Percentiles rank a stretch among this genome's conserved stretches.
Evolutionary conservation across 2,329 filamentous ascomycete species (phyloP).

Genomic region (Colletotrichum trifolii): DNA sequence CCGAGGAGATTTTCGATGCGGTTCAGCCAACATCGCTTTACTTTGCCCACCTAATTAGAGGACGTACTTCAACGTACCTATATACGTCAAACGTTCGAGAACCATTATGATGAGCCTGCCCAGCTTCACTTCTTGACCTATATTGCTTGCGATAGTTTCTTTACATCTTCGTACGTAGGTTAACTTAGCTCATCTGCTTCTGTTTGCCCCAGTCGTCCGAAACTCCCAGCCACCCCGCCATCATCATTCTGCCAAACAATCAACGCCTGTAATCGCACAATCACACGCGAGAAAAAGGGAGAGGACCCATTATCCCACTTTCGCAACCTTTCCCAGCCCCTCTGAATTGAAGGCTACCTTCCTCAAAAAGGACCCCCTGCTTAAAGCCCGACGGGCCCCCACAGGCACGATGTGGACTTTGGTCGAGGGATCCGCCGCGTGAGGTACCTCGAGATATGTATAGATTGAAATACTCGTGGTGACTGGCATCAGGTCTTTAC

Average conservation of each 20-base stretch:
- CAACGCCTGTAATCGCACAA: constrained; percentile 10
- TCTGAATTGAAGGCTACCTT: constrained; percentile 12
- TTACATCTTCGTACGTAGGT: not conserved
- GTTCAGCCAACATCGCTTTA: not conserved
- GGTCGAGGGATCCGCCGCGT: too few species aligned
- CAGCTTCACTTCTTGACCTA: constrained; percentile 7
- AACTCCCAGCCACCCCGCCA: constrained; percentile 30
- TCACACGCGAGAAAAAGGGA: not conserved
- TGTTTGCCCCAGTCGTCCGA: not conserved
- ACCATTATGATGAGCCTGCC: constrained; percentile 5
- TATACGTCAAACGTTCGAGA: not conserved
- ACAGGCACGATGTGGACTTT: not conserved
- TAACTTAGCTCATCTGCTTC: not conserved
- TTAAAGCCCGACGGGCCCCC: constrained; percentile 14
- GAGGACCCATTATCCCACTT: constrained; percentile 1
- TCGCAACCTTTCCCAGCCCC: constrained; percentile 1
- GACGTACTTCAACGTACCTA: not conserved
- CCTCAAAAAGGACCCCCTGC: constrained; percentile 12
- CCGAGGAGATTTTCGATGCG: too few species aligned
- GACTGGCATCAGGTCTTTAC: too few species aligned
- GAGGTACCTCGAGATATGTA: too few species aligned
- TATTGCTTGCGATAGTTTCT: not conserved
- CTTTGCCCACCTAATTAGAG: not conserved
- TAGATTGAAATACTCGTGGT: too few species aligned
- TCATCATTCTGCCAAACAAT: constrained; percentile 2